Evolutionary conservation across 1,284 basidiomycete genomes (phyloP), one percentile per base, ranked within the genome.

Genomic region (Rhodotorula sp.): DNA sequence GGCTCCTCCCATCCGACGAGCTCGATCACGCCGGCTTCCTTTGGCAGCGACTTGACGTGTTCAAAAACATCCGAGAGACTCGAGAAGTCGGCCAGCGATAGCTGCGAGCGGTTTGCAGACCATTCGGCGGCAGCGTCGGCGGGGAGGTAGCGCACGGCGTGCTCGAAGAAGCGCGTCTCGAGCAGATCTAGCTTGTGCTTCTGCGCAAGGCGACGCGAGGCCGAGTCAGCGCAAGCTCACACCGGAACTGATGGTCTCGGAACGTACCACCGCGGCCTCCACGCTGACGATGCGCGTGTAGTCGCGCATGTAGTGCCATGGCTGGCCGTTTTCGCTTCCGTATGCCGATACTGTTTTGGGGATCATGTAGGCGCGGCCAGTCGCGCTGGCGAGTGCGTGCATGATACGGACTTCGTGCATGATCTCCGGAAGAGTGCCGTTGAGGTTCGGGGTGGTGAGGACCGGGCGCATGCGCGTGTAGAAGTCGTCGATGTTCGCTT

Each of bases 151-250:
- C 41, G 49, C 17, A 50, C 54, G 8, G 64, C 55, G 42, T 66
- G 64, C 4, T 17, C 41, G 49, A 66, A 66, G 25, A 66, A 66
- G 49, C 23, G 16, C 41, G 57, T 23, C 46, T 66, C 64, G n/a
- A 66, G 64, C 10, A 66, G 64, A 25, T 66, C 64, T 56, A 66
- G 64, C 10, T n/a, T 13, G 50, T 59, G 19, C 48, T 48, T 50
- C 49, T 58, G 41, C 17, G n/a, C 9, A 25, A 4, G 5, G 25
- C 12, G 25, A 44, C 12, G 23, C 3, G 17, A 45, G 25, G 44
- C 27, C 3, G 44, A 14, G 7, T 17, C 25, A 25, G 7, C 9
- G 14, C 13, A 42, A 34, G 34, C 34, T 34, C 34, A 34, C 34
- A 34, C 34, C 34, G 34, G 34, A 34, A 34, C 34, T 34, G 34